phyloP scores from a whole-genome alignment of 345 rosid species.

The Eucalyptus sideroxylon region DNA sequence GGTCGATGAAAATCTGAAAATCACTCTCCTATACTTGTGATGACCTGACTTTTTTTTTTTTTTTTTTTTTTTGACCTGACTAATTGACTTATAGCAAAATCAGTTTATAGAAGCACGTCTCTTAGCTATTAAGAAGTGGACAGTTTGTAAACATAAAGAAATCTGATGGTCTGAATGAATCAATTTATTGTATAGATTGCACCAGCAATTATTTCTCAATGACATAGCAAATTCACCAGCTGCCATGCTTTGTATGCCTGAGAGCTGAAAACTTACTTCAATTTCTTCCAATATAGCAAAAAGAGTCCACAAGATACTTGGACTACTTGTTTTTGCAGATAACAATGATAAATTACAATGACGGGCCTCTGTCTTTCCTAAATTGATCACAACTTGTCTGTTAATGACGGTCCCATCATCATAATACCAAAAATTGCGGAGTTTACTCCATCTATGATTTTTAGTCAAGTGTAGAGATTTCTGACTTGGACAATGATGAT shows the following conservation, averaged over 20 bases:
- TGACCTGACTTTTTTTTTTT: neutral
- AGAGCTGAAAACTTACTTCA: neutral
- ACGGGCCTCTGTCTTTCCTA: neutral
- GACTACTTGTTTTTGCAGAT: neutral
- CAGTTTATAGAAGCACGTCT: neutral
- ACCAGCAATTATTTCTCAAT: neutral
- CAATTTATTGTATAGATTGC: neutral
- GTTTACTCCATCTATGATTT: neutral
- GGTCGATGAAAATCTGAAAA: neutral
- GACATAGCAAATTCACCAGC: neutral
- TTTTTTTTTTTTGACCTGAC: neutral
- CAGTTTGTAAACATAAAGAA: neutral
- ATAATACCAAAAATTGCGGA: neutral
- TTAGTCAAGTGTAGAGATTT: neutral
- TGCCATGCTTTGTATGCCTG: neutral
- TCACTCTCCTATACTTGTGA: neutral
- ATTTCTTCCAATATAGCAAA: neutral
- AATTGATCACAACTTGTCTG: neutral
- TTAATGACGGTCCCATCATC: neutral
- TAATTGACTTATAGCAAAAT: neutral
- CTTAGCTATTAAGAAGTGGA: neutral
- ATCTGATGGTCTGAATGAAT: neutral
- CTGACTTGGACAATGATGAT: neutral
- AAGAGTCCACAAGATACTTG: neutral
- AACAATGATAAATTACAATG: neutral